Percentiles rank a stretch among this genome's conserved stretches.
Evolutionary conservation across 2,329 filamentous ascomycete genomes (phyloP).

Genomic region (Bipolaris zeicola): DNA sequence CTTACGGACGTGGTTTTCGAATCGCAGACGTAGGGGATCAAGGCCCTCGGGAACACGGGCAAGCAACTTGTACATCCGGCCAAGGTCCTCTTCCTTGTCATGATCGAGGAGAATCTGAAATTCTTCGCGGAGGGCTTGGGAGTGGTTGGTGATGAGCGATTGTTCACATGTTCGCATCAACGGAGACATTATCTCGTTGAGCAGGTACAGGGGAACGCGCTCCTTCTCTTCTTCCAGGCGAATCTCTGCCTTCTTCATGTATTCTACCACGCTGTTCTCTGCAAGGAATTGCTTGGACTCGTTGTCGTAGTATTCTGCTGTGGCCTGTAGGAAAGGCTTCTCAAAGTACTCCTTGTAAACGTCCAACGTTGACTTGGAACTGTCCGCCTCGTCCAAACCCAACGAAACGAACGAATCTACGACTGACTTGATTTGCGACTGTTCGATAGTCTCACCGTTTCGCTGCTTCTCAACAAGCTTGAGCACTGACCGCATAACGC

Average conservation of each 20-base stretch:
- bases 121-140: conserved; percentile 84
- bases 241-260: conserved; percentile 98
- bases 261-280: conserved; percentile 97
- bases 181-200: conserved; percentile 82
- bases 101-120: conserved; percentile 94
- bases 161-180: conserved; percentile 88
- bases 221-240: conserved; percentile 92
- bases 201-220: conserved; percentile 87
- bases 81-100: conserved; percentile 93
- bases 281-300: conserved; percentile 95
- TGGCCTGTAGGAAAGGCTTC: conserved; percentile 85
- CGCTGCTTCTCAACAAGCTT: conserved; percentile 96
- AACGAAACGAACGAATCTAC: conserved; percentile 95
- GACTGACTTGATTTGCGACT: conserved; percentile 94
- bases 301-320: conserved; percentile 81
- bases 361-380: conserved; percentile 90
- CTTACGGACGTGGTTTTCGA: conserved; percentile 91
- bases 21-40: conserved; percentile 82
- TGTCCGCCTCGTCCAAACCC: conserved; percentile 90
- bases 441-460: conserved; percentile 96
- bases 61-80: conserved; percentile 92
- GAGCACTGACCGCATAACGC: conserved; percentile 93
- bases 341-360: conserved; percentile 95
- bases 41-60: conserved; percentile 88
- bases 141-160: conserved; percentile 88